Percentiles rank a stretch among this genome's conserved stretches.
phyloP scores from a whole-genome alignment of 768 basidiomycete species.

The Harrya chromipes region DNA sequence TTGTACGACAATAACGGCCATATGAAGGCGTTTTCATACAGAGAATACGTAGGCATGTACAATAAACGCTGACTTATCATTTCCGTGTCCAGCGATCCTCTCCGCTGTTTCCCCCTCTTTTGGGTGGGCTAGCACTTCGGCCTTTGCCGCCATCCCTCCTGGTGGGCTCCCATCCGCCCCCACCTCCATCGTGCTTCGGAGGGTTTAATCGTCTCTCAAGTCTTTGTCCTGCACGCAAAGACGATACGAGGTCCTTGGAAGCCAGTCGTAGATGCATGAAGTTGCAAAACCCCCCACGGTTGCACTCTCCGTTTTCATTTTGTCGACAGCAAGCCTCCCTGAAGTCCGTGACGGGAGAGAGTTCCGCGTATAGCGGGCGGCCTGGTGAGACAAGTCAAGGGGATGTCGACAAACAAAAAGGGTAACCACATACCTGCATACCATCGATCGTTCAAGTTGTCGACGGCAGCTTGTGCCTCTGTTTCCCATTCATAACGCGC shows the following conservation, averaged over 20 bases:
- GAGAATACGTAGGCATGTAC: not conserved
- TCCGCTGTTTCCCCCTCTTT: conserved; percentile 59
- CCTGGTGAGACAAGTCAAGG: conserved; percentile 44
- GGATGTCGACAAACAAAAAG: conserved; percentile 1
- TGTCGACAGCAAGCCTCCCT: conserved; percentile 98
- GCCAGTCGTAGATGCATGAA: conserved; percentile 96
- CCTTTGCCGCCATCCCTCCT: conserved; percentile 63
- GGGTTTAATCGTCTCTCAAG: conserved; percentile 79
- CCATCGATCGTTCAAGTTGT: conserved; percentile 94
- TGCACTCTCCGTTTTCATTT: conserved; percentile 98
- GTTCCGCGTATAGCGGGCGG: conserved; percentile 92
- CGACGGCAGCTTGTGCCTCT: conserved; percentile 90
- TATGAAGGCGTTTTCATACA: not conserved
- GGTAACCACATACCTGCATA: conserved; percentile 70
- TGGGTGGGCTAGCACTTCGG: conserved; percentile 71
- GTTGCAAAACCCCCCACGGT: conserved; percentile 97
- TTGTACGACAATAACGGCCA: not conserved
- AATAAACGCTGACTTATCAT: conserved; percentile 18
- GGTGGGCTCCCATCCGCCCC: conserved; percentile 81
- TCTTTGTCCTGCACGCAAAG: conserved; percentile 78
- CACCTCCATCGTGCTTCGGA: conserved; percentile 55
- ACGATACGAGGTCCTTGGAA: conserved; percentile 76
- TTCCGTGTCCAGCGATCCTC: conserved; percentile 80
- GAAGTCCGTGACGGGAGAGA: conserved; percentile 98
- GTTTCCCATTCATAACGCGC: conserved; percentile 99